Evolutionary conservation across 2,329 filamentous ascomycete species (phyloP).

Genomic region (Pleomassaria siparia): DNA sequence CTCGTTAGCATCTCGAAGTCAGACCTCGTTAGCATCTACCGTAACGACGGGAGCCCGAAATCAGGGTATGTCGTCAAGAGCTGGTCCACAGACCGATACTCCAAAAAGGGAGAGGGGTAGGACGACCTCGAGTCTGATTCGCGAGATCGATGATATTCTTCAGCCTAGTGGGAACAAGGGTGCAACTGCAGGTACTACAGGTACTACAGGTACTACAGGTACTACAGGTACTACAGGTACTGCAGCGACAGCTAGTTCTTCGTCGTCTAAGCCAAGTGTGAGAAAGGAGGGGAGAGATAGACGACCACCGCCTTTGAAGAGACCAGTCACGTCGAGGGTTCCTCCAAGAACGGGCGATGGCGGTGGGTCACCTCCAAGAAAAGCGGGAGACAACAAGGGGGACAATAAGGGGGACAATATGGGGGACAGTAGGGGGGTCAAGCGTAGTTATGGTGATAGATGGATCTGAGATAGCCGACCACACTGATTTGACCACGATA

Average conservation of each 20-base stretch:
- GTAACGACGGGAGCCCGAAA: conserved; percentile 20
- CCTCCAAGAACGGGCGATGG: neutral
- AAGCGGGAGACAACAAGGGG: neutral
- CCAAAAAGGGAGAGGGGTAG: conserved; percentile 8
- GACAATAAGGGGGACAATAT: neutral
- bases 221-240: neutral
- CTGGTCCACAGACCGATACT: neutral
- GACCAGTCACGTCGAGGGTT: conserved; percentile 5
- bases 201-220: neutral
- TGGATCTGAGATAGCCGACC: too few species aligned
- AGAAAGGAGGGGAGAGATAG: conserved; percentile 3
- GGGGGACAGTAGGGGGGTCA: neutral
- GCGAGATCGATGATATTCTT: conserved; percentile 32
- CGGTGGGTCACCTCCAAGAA: neutral
- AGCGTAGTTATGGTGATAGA: too few species aligned
- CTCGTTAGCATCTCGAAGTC: conserved; percentile 16
- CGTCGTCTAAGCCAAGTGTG: neutral
- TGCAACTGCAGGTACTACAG: neutral
- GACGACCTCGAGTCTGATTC: conserved; percentile 28
- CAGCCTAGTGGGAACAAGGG: conserved; percentile 10
- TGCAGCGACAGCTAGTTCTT: neutral
- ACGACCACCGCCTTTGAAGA: conserved; percentile 11
- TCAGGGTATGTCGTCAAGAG: neutral
- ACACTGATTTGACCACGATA: too few species aligned
- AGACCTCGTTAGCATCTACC: conserved; percentile 19